phyloP scores from a whole-genome alignment of 805 yeast species.

The Zygosaccharomyces bailii region DNA sequence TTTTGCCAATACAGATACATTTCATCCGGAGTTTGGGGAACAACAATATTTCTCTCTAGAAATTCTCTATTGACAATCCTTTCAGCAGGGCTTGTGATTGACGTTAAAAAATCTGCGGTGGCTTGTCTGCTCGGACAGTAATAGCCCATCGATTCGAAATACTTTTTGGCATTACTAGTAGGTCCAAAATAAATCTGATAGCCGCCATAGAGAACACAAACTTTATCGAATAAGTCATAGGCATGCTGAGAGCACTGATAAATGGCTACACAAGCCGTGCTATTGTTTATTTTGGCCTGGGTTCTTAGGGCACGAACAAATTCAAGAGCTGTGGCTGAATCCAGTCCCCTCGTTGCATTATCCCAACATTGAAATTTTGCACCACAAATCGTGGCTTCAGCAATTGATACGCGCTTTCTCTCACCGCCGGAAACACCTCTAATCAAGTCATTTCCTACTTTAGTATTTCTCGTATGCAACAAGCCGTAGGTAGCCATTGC shows the following conservation, averaged over 20 bases:
- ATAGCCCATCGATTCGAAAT: constrained; percentile 64
- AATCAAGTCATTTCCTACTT: constrained; percentile 58
- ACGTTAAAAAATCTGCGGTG: constrained; percentile 67
- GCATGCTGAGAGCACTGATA: constrained; percentile 68
- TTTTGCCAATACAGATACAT: constrained; percentile 57
- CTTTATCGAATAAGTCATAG: constrained; percentile 62
- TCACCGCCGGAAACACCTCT: constrained; percentile 86
- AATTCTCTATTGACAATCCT: constrained; percentile 38
- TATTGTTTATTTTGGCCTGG: constrained; percentile 50
- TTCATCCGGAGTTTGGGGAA: constrained; percentile 61
- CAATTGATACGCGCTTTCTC: constrained; percentile 78
- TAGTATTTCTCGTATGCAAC: constrained; percentile 54
- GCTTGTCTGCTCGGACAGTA: constrained; percentile 61
- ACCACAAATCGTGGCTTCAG: constrained; percentile 67
- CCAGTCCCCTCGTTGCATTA: constrained; percentile 83
- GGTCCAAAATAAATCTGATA: constrained; percentile 65
- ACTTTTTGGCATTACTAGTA: constrained; percentile 48
- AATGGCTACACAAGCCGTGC: constrained; percentile 63
- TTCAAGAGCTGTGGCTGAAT: constrained; percentile 79
- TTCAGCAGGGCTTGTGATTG: constrained; percentile 65
- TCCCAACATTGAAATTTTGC: constrained; percentile 70
- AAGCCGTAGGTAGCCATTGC: constrained; percentile 57
- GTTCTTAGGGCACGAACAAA: constrained; percentile 64
- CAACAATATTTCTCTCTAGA: constrained; percentile 44
- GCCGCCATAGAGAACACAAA: constrained; percentile 55